Evolutionary conservation across 2,329 filamentous ascomycete genomes (phyloP).

Genomic region (Fusarium agapanthi): DNA sequence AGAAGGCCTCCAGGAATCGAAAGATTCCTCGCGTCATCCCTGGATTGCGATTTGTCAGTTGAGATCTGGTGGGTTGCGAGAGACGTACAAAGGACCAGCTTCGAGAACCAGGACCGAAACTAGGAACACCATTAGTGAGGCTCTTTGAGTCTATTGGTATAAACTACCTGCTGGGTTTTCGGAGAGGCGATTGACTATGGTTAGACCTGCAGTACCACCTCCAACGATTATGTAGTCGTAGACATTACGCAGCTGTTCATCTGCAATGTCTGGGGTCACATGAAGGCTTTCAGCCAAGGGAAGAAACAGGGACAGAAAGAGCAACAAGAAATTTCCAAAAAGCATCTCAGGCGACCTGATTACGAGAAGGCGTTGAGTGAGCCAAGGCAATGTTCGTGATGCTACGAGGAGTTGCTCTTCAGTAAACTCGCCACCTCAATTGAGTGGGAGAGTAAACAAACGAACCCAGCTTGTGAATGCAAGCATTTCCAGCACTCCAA

Average conservation of each 20-base stretch:
- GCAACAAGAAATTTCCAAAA: background rate
- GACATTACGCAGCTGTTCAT: background rate
- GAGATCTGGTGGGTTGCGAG: too few species aligned
- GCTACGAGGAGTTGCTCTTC: background rate
- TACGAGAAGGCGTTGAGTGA: background rate
- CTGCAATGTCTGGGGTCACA: background rate
- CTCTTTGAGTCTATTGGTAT: background rate
- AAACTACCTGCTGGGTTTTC: slow-evolving; percentile 47
- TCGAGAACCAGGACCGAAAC: slow-evolving; percentile 16
- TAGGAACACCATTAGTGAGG: background rate
- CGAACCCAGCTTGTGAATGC: background rate
- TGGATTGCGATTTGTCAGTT: background rate
- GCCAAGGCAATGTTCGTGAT: background rate
- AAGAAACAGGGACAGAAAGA: background rate
- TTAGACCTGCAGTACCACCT: slow-evolving; percentile 55
- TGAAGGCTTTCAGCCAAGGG: background rate
- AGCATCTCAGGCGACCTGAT: background rate
- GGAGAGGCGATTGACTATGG: slow-evolving; percentile 50
- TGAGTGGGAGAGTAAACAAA: background rate
- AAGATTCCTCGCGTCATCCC: slow-evolving; percentile 16
- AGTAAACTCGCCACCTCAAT: background rate
- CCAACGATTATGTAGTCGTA: slow-evolving; percentile 45
- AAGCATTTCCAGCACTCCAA: background rate
- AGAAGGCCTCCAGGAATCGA: slow-evolving; percentile 4
- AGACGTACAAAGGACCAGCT: background rate